Evolutionary conservation across 1,284 basidiomycete species (phyloP).

Genomic region (Schizophyllum amplum): DNA sequence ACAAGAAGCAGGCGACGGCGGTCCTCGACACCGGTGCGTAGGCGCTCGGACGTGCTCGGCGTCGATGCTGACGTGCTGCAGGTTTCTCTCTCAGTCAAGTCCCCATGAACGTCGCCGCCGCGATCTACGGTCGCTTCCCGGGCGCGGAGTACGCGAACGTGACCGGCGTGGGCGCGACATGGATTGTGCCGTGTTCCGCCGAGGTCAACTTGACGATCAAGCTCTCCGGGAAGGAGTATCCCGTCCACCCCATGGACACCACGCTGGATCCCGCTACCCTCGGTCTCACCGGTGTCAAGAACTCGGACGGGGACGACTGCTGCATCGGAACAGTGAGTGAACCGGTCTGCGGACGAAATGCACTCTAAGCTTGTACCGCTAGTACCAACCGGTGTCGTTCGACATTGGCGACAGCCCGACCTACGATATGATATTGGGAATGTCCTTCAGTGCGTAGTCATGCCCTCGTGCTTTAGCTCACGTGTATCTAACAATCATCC

Average conservation of each 20-base stretch:
- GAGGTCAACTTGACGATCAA: slow-evolving; percentile 57
- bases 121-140: slow-evolving; percentile 45
- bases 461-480: slow-evolving; percentile 4
- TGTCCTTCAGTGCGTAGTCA: slow-evolving; percentile 46
- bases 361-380: slow-evolving; percentile 4
- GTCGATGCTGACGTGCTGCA: not conserved
- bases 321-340: slow-evolving; percentile 43
- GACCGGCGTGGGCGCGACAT: slow-evolving; percentile 36
- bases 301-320: slow-evolving; percentile 23
- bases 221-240: slow-evolving; percentile 42
- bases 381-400: slow-evolving; percentile 45
- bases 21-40: slow-evolving; percentile 66
- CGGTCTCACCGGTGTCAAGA: slow-evolving; percentile 22
- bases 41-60: slow-evolving; percentile 37
- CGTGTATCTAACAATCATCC: slow-evolving; percentile 1
- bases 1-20: slow-evolving; percentile 39
- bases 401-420: slow-evolving; percentile 24
- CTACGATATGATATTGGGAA: slow-evolving; percentile 43
- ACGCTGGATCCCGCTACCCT: slow-evolving; percentile 27
- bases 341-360: slow-evolving; percentile 3
- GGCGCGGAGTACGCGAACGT: slow-evolving; percentile 42
- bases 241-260: slow-evolving; percentile 57
- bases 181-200: slow-evolving; percentile 49
- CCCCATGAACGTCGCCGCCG: slow-evolving; percentile 40
- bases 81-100: slow-evolving; percentile 1